These are phyloP conservation scores for Quercus dentata DNA, from an alignment of 306 rosid genomes.

Conservation along the genomic window DNA sequence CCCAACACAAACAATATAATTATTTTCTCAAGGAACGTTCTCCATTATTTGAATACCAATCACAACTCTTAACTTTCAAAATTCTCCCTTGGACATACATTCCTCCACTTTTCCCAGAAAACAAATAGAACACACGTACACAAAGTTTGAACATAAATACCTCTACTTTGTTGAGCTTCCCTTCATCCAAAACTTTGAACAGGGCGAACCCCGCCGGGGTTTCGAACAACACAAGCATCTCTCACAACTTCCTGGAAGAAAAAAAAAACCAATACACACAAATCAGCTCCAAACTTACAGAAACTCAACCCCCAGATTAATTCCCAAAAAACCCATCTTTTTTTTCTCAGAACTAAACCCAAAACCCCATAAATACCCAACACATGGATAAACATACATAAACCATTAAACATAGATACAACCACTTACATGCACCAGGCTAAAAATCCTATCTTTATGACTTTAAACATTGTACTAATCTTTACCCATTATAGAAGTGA, in stretches of 20 bases:
- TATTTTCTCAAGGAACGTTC: neutral
- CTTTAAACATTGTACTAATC: neutral
- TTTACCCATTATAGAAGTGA: neutral
- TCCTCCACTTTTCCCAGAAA: neutral
- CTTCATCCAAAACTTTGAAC: slow-evolving; percentile 77
- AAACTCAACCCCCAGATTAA: neutral
- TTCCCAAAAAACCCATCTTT: neutral
- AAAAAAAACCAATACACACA: neutral
- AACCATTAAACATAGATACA: neutral
- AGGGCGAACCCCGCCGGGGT: slow-evolving; percentile 81
- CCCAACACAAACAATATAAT: neutral
- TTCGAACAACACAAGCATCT: slow-evolving; percentile 75
- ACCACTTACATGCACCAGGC: neutral
- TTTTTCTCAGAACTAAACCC: too few relatives aligned
- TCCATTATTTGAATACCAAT: neutral
- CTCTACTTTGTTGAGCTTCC: slow-evolving; percentile 75
- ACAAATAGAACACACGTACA: neutral
- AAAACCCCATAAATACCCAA: too few relatives aligned
- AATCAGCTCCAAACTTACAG: neutral
- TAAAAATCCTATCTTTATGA: neutral
- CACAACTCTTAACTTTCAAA: neutral
- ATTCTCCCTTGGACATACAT: neutral
- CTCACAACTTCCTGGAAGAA: slow-evolving; percentile 10
- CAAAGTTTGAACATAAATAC: slow-evolving; percentile 21
- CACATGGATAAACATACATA: neutral